Evolutionary conservation across 768 basidiomycete species (phyloP).

Genomic region (Royoungia palumana): DNA sequence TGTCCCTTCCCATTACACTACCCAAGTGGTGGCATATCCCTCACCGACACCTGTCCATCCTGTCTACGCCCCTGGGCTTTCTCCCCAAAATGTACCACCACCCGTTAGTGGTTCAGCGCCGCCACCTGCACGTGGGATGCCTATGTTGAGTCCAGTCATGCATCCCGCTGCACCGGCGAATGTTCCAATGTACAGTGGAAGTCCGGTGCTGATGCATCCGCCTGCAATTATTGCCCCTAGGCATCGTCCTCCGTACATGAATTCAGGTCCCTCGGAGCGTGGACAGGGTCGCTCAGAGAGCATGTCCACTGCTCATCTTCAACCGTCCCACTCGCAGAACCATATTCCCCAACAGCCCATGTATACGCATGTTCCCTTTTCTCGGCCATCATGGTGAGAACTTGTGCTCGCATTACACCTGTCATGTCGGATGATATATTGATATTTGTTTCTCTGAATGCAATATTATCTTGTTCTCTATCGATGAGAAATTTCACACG

Average conservation of each 20-base stretch:
- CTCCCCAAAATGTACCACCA: constrained; percentile 36
- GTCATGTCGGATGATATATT: constrained; percentile 31
- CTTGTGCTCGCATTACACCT: constrained; percentile 15
- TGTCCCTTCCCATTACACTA: constrained; percentile 56
- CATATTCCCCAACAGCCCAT: constrained; percentile 28
- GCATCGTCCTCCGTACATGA: constrained; percentile 37
- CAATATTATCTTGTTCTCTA: constrained; percentile 17
- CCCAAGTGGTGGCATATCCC: constrained; percentile 65
- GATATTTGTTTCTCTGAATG: constrained; percentile 28
- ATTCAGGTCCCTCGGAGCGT: constrained; percentile 49
- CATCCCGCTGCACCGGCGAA: constrained; percentile 46
- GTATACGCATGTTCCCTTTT: constrained; percentile 28
- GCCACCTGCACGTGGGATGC: constrained; percentile 48
- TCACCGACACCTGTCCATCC: constrained; percentile 45
- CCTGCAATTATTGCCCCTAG: constrained; percentile 38
- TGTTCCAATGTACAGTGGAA: constrained; percentile 57
- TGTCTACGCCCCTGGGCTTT: constrained; percentile 46
- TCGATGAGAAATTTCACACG: not conserved
- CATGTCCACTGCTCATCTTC: constrained; percentile 38
- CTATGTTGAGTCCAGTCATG: constrained; percentile 74
- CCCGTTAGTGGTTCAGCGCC: constrained; percentile 29
- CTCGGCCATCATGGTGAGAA: constrained; percentile 32
- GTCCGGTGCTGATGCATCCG: constrained; percentile 64
- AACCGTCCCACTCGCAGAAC: constrained; percentile 27
- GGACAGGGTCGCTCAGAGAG: constrained; percentile 48